Evolutionary conservation across 2,329 filamentous ascomycete species (phyloP).

Genomic region (Microthyrium microscopicum): DNA sequence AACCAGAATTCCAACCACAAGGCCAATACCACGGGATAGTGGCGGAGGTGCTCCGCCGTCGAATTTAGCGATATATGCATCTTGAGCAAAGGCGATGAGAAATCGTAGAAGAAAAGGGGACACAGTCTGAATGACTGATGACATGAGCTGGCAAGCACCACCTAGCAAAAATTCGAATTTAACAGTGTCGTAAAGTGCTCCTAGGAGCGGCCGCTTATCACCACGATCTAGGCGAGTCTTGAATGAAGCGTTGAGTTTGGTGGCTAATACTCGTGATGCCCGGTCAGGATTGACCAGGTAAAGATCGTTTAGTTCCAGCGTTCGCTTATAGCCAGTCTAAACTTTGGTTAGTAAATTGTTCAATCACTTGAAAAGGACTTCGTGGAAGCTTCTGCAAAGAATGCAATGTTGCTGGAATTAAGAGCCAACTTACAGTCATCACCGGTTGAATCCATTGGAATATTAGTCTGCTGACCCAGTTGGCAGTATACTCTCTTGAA

Average conservation of each 20-base stretch:
- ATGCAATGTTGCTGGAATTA: background rate
- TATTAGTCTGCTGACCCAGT: constrained; percentile 56
- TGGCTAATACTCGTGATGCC: constrained; percentile 51
- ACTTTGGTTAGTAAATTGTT: background rate
- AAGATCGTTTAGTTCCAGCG: constrained; percentile 69
- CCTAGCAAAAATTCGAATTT: constrained; percentile 71
- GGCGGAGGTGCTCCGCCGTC: constrained; percentile 40
- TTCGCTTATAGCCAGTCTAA: constrained; percentile 68
- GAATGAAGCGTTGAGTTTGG: constrained; percentile 51
- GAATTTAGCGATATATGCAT: constrained; percentile 54
- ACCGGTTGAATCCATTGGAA: constrained; percentile 86
- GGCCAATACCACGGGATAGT: constrained; percentile 60
- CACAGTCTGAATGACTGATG: constrained; percentile 59
- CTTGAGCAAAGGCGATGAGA: constrained; percentile 67
- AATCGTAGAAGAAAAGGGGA: constrained; percentile 74
- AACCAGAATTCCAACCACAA: constrained; percentile 65
- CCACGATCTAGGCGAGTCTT: constrained; percentile 45
- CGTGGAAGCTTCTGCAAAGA: constrained; percentile 2
- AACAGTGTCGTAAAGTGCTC: constrained; percentile 76
- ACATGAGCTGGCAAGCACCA: constrained; percentile 56
- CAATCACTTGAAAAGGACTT: background rate
- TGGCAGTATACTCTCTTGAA: constrained; percentile 56
- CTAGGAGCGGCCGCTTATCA: constrained; percentile 56
- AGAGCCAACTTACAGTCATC: constrained; percentile 46
- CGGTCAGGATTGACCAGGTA: constrained; percentile 77